Base-by-base conservation (phyloP, 2,329 filamentous ascomycete genomes). In the Phialemoniopsis sp. region DNA sequence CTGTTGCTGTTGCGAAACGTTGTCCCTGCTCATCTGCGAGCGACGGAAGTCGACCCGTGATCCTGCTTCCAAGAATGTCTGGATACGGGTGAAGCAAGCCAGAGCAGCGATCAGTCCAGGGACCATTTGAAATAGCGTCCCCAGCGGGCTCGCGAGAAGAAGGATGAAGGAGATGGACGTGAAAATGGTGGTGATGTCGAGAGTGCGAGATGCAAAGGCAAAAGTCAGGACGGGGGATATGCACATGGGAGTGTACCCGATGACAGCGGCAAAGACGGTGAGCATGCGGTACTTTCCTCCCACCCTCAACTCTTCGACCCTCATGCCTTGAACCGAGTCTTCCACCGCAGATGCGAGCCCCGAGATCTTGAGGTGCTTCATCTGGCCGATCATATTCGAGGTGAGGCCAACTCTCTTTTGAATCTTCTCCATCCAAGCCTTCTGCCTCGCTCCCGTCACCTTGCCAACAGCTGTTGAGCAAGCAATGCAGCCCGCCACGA, bases 301-400 rank as follows among this genome's bases (percentile, higher is more conserved):
- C 3, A 47, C 39, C 2, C 17, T 37, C 1, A 68, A 44, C 43
- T 68, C 65, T 4, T 56, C 45, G 2, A 57, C 38, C 6, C 66
- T 57, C 16, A 65, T 41, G 2, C 40, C 43, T 38, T 67, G 60
- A 4, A 68, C 50, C 3, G 56, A 44, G 3, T 46, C 40, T 15
- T 51, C 49, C 2, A 66, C 43, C 5, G 54, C 42, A 13, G 36
- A 48, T 5, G 58, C 40, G 10, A 69, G 49, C 2, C 63, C 64
- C 2, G 57, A 57, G 34, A 68, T 61, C 39, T 62, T 65, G 14
- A 68, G 46, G 29, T 53, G 47, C 43, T 66, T 68, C 54, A 68
- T 65, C 36, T 52, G 54, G 3, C 51, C 48, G 17, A 67, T 54
- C 16, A 46, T 32, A 19, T 37, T 46, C 19, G 49, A 40, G 46